phyloP scores from a whole-genome alignment of 148 eudicot species.

The Cornus florida region DNA sequence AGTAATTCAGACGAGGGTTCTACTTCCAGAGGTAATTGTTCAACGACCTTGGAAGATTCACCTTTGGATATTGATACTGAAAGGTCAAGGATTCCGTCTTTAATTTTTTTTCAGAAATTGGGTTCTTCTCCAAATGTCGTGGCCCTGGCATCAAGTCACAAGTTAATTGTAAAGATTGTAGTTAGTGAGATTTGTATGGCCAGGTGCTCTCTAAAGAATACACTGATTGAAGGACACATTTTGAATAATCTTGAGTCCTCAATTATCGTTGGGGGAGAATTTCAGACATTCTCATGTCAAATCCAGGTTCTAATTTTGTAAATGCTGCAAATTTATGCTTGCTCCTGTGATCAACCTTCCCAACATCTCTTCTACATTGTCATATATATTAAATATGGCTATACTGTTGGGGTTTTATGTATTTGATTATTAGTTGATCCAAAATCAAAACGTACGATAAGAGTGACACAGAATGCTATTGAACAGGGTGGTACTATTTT shows the following conservation, averaged over 20 bases:
- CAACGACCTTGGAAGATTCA: conserved; percentile 19
- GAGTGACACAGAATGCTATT: conserved; percentile 22
- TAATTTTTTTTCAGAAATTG: conserved; percentile 10
- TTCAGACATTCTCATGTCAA: conserved; percentile 48
- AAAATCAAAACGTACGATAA: background rate
- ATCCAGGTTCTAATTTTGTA: conserved; percentile 52
- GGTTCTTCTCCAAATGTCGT: conserved; percentile 21
- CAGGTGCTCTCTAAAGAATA: conserved; percentile 52
- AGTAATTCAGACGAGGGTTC: conserved; percentile 26
- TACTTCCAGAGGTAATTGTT: conserved; percentile 28
- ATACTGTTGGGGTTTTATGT: background rate
- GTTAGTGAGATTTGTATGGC: conserved; percentile 47
- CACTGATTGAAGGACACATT: conserved; percentile 38
- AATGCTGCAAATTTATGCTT: conserved; percentile 12
- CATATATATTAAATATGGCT: background rate
- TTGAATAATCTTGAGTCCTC: conserved; percentile 40
- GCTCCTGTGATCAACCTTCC: background rate
- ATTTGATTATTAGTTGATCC: conserved; percentile 1
- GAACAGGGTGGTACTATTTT: conserved; percentile 76
- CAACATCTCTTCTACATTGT: background rate
- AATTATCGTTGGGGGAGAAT: conserved; percentile 55
- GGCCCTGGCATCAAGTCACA: conserved; percentile 27
- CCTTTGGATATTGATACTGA: conserved; percentile 23
- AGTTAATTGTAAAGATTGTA: conserved; percentile 39
- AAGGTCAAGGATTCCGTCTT: conserved; percentile 15